Percentiles rank a stretch among this genome's conserved stretches.
Evolutionary conservation across 2,329 filamentous ascomycete genomes (phyloP).

Genomic region (Penicillium sp.): DNA sequence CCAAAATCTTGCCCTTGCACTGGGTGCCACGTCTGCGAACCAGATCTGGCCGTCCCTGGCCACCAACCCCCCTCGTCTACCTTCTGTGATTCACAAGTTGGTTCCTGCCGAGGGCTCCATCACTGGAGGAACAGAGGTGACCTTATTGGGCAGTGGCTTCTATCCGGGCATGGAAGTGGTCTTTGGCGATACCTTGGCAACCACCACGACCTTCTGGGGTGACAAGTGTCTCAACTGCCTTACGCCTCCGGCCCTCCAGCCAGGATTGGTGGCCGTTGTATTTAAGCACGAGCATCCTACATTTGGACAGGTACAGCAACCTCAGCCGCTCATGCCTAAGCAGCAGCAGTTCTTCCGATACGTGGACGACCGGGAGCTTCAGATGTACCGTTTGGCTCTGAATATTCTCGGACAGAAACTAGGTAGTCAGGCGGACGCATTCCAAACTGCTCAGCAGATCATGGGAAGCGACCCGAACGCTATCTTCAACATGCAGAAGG

Average conservation of each 20-base stretch:
- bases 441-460: conserved; percentile 44
- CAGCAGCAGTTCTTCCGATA: conserved; percentile 63
- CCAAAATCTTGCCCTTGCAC: conserved; percentile 22
- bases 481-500: conserved; percentile 45
- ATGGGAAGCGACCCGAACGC: conserved; percentile 41
- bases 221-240: conserved; percentile 73
- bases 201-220: conserved; percentile 75
- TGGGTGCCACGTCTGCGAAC: conserved; percentile 43
- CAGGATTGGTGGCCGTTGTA: conserved; percentile 65
- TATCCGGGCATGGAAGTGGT: conserved; percentile 74
- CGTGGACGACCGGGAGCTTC: conserved; percentile 45
- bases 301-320: conserved; percentile 42
- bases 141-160: conserved; percentile 74
- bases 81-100: conserved; percentile 70
- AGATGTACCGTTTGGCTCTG: conserved; percentile 42
- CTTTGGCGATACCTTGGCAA: conserved; percentile 66
- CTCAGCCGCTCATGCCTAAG: conserved; percentile 41
- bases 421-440: conserved; percentile 43
- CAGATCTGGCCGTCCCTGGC: conserved; percentile 50
- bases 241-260: conserved; percentile 62
- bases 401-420: conserved; percentile 44
- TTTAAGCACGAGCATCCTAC: conserved; percentile 54
- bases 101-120: conserved; percentile 78
- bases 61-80: conserved; percentile 47
- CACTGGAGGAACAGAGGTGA: conserved; percentile 80